Conservation (phyloP, 371 early-diverging fungal genomes). For the Hamiltosporidium tvaerminnensis region DNA sequence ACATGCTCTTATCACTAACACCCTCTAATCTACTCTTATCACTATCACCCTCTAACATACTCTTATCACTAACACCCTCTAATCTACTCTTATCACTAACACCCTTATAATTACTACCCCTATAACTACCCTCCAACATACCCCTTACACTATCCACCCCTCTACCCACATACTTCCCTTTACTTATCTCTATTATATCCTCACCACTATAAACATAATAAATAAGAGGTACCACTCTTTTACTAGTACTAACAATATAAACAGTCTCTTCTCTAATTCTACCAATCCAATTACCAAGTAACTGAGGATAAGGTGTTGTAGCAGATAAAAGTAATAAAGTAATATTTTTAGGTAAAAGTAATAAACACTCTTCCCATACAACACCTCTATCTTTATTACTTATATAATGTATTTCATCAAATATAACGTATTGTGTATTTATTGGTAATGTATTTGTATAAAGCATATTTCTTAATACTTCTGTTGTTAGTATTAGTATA, state of each 20-base stretch:
- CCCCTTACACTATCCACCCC: no score
- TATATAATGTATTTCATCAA: conserved; percentile 99
- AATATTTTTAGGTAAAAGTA: conserved; percentile 70
- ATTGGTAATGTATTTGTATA: conserved; percentile 89
- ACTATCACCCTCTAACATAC: no score
- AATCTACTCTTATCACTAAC: no score
- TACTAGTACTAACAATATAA: conserved; percentile 96
- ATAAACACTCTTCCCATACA: conserved; percentile 99
- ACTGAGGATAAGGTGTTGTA: conserved; percentile 95
- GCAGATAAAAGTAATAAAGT: conserved; percentile 90
- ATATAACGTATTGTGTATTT: conserved; percentile 95
- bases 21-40: no score
- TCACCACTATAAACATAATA: no score
- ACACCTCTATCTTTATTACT: conserved; percentile 74
- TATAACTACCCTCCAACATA: no score
- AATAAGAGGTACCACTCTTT: conserved; percentile 88
- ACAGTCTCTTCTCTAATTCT: conserved; percentile 81
- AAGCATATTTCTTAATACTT: conserved; percentile 93
- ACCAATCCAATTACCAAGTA: conserved; percentile 97
- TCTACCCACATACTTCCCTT: no score
- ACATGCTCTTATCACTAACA: no score
- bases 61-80: no score
- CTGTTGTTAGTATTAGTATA: conserved; percentile 98
- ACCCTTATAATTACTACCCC: no score
- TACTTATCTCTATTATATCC: no score